Evolutionary conservation across 805 yeast genomes (phyloP).

Genomic region (Wickerhamomyces tratensis): DNA sequence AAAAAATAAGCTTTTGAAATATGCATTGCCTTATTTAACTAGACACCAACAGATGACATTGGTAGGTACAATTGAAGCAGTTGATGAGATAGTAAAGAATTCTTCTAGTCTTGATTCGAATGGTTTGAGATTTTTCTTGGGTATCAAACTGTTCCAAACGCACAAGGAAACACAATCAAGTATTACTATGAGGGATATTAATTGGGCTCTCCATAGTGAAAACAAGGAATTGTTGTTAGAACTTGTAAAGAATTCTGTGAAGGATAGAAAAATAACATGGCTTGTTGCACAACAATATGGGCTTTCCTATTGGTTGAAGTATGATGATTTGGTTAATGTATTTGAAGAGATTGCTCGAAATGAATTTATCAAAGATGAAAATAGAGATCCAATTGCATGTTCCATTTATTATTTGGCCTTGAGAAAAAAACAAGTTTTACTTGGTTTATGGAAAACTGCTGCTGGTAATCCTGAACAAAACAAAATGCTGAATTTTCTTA

Average conservation of each 20-base stretch:
- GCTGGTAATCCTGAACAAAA: conserved; percentile 70
- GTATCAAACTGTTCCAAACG: conserved; percentile 55
- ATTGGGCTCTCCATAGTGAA: conserved; percentile 82
- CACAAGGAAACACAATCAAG: conserved; percentile 39
- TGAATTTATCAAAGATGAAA: conserved; percentile 47
- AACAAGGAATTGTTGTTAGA: conserved; percentile 59
- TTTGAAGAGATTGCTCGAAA: conserved; percentile 66
- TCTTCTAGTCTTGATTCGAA: conserved; percentile 29
- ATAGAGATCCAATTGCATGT: conserved; percentile 64
- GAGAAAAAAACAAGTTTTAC: conserved; percentile 61
- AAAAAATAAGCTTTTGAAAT: conserved; percentile 48
- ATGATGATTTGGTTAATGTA: conserved; percentile 33
- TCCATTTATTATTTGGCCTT: conserved; percentile 73
- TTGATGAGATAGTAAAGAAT: conserved; percentile 42
- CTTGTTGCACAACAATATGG: conserved; percentile 47
- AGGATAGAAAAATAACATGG: conserved; percentile 46
- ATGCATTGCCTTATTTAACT: conserved; percentile 70
- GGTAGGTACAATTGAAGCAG: conserved; percentile 56
- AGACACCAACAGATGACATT: conserved; percentile 89
- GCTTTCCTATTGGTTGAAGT: conserved; percentile 60
- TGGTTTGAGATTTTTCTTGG: conserved; percentile 64
- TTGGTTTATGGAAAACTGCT: conserved; percentile 78
- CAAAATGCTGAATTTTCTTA: conserved; percentile 70
- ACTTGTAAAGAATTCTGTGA: conserved; percentile 33
- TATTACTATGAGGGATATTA: conserved; percentile 69